Base-by-base conservation (phyloP, 2,329 filamentous ascomycete genomes). In the Aureobasidium sp. region DNA sequence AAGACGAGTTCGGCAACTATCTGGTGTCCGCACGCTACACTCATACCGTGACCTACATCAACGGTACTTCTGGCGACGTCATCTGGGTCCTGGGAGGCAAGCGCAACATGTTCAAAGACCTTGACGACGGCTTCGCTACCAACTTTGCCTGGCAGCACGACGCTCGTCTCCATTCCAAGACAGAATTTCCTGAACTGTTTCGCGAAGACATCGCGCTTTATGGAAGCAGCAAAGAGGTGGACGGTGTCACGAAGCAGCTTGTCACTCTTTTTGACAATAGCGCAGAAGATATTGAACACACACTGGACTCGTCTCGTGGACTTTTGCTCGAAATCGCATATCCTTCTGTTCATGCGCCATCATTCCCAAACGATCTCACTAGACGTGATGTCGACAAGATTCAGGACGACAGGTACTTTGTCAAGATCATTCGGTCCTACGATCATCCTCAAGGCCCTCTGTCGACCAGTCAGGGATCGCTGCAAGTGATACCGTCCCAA, bases 11-110 rank as follows among this genome's bases (percentile, higher is more conserved):
- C 0, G 80, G 80, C 5, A 79, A 84, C 66, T 85, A 81, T 62
- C 69, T 85, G 12, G 74, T 85, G 39, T 84, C 81, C 0, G 75
- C 78, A 0, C 78, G 81, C 1, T 76, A 83, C 66, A 74, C 77
- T 56, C 77, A 77, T 66, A 74, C 77, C 20, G 71, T 84, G 12
- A 73, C 74, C 36, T 77, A 77, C 56, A 77, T 85, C 66, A 77
- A 79, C 62, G 73, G 74, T 15, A 73, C 72, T 11, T 76, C 77
- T 8, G 81, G 82, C 36, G 71, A 72, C 27, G 73, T 83, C 20
- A 70, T 82, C 29, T 85, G 82, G 83, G 78, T 77, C 39, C 72
- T 85, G 1, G 71, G 71, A 5, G 71, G 70, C 29, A 71, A 68
- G 53, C 60, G 62, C 17, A 72, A 72, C 39, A 64, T 62, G 29